Evolutionary conservation across 176 grass and related monocot genomes (phyloP).

Genomic region (Musa beccarii): DNA sequence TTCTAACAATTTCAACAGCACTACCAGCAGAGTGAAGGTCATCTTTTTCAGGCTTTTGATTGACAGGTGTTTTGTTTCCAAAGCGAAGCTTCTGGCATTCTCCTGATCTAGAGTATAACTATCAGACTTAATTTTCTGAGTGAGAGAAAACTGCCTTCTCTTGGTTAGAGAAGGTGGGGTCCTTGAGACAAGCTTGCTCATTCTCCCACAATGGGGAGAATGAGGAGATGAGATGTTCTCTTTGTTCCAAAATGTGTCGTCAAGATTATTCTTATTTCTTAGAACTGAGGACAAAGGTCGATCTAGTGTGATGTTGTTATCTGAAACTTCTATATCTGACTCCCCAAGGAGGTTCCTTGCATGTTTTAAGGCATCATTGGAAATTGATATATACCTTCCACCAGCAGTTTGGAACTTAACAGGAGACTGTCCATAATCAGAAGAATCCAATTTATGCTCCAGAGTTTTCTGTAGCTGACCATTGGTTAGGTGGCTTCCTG

Average conservation of each 20-base stretch:
- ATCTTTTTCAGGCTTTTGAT: constrained; percentile 30
- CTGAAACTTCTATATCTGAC: constrained; percentile 26
- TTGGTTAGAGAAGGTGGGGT: constrained; percentile 7
- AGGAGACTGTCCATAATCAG: constrained; percentile 27
- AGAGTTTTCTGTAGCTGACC: constrained; percentile 26
- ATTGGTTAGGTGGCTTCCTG: constrained; percentile 32
- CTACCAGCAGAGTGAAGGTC: constrained; percentile 24
- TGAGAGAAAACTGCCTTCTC: constrained; percentile 17
- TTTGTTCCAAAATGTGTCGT: constrained; percentile 26
- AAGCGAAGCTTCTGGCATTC: background rate
- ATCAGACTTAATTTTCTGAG: constrained; percentile 20
- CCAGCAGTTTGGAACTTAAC: constrained; percentile 55
- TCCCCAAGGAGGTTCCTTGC: constrained; percentile 65
- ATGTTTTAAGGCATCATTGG: constrained; percentile 56
- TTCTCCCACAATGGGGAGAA: constrained; percentile 7
- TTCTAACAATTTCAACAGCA: constrained; percentile 14
- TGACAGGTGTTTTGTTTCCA: constrained; percentile 20
- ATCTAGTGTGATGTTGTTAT: constrained; percentile 22
- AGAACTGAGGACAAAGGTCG: constrained; percentile 16
- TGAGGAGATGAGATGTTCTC: constrained; percentile 25
- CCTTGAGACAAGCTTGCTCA: constrained; percentile 11
- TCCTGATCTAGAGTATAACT: constrained; percentile 12
- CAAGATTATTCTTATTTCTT: constrained; percentile 26
- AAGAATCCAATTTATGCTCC: constrained; percentile 15
- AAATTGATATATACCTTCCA: constrained; percentile 56